Evolutionary conservation across 768 basidiomycete genomes (phyloP).

Genomic region (Lyophyllum atratum): DNA sequence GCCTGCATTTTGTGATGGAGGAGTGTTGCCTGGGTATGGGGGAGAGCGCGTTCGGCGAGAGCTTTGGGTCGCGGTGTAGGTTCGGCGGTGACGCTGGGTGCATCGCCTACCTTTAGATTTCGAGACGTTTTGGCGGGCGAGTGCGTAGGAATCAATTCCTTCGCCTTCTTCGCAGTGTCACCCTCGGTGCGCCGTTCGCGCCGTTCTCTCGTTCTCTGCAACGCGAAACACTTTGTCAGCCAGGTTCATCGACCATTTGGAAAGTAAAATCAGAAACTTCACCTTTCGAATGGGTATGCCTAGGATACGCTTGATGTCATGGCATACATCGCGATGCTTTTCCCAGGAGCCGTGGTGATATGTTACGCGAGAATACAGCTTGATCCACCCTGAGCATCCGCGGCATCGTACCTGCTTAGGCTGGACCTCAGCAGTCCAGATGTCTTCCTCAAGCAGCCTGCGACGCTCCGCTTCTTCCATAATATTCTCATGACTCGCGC

Average conservation of each 20-base stretch:
- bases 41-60: not conserved
- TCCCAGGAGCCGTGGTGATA: constrained; percentile 10
- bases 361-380: constrained; percentile 10
- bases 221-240: not conserved
- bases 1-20: too few species aligned
- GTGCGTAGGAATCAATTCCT: not conserved
- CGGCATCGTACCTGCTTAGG: constrained; percentile 9
- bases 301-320: constrained; percentile 3
- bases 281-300: constrained; percentile 9
- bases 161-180: not conserved
- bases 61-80: not conserved
- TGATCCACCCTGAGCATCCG: constrained; percentile 10
- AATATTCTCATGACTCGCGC: constrained; percentile 3
- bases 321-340: constrained; percentile 9
- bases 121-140: not conserved
- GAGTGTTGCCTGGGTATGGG: too few species aligned
- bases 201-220: not conserved
- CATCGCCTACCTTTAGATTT: not conserved
- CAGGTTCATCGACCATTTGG: not conserved
- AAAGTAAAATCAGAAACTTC: not conserved
- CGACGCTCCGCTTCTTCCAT: constrained; percentile 12
- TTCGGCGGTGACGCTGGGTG: not conserved
- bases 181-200: not conserved
- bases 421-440: constrained; percentile 3
- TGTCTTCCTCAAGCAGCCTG: constrained; percentile 2